Percentiles rank a stretch among this genome's conserved stretches.
Conservation (phyloP, 2,329 filamentous ascomycete species). For the Chaetomiaceae sp. region DNA sequence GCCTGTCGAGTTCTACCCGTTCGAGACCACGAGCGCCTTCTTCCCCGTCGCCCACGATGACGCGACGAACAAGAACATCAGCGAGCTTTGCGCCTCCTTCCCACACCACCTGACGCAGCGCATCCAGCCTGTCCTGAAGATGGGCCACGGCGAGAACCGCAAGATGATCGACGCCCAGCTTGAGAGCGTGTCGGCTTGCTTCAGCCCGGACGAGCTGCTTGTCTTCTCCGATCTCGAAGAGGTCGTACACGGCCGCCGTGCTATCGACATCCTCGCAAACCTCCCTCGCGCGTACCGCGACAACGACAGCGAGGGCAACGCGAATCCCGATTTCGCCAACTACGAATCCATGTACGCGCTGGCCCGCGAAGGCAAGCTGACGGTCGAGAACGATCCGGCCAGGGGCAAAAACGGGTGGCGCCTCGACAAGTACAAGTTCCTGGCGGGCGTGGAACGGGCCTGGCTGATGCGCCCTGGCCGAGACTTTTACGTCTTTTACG, state of each 20-base stretch:
- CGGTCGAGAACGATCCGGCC: conserved; percentile 28
- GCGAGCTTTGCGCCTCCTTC: conserved; percentile 28
- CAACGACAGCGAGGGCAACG: conserved; percentile 12
- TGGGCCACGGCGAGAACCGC: conserved; percentile 40
- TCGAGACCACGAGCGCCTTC: conserved; percentile 28
- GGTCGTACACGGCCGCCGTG: conserved; percentile 37
- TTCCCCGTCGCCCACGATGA: conserved; percentile 23
- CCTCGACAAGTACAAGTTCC: conserved; percentile 54
- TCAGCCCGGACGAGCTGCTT: conserved; percentile 39
- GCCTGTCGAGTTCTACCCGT: conserved; percentile 17
- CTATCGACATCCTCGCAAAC: conserved; percentile 42
- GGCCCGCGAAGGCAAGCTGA: conserved; percentile 32
- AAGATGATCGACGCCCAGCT: conserved; percentile 43
- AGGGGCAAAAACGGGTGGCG: conserved; percentile 42
- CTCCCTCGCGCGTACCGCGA: conserved; percentile 38
- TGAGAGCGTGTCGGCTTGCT: conserved; percentile 46
- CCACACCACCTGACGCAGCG: conserved; percentile 25
- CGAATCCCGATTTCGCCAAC: conserved; percentile 34
- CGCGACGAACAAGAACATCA: conserved; percentile 12
- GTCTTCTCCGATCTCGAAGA: conserved; percentile 50
- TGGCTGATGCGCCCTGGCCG: conserved; percentile 43
- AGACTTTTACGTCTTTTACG: conserved; percentile 53
- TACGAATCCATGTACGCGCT: conserved; percentile 39
- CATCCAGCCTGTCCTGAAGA: conserved; percentile 41
- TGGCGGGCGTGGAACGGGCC: conserved; percentile 49